Evolutionary conservation across 2,329 filamentous ascomycete genomes (phyloP).

Genomic region (Aureobasidium sp.): DNA sequence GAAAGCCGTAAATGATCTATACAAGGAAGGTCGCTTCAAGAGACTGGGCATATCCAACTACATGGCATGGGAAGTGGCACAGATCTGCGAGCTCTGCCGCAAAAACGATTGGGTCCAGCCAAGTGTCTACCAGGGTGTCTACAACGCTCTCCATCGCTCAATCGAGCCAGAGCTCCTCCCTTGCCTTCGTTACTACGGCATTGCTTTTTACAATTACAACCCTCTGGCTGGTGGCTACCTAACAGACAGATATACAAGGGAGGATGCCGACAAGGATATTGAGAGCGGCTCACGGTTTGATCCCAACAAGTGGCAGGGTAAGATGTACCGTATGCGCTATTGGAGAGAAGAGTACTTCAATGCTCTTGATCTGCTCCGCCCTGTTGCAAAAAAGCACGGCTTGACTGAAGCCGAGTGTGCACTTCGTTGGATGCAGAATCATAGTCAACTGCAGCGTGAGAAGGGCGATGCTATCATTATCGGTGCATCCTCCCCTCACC

Average conservation of each 20-base stretch:
- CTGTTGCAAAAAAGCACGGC: conserved; percentile 33
- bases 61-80: conserved; percentile 40
- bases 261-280: conserved; percentile 30
- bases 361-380: conserved; percentile 36
- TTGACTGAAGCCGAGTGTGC: conserved; percentile 39
- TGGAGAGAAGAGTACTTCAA: conserved; percentile 39
- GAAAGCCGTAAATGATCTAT: conserved; percentile 40
- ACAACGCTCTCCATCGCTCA: conserved; percentile 33
- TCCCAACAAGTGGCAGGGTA: conserved; percentile 35
- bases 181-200: conserved; percentile 37
- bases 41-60: conserved; percentile 43
- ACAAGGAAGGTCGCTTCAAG: conserved; percentile 41
- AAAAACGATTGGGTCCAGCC: conserved; percentile 38
- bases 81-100: conserved; percentile 41
- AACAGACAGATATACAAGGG: conserved; percentile 35
- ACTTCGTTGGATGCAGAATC: conserved; percentile 41
- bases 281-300: conserved; percentile 35
- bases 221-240: conserved; percentile 43
- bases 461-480: conserved; percentile 35
- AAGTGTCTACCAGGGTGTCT: conserved; percentile 42
- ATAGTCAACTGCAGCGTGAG: conserved; percentile 32
- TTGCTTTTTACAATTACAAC: conserved; percentile 37
- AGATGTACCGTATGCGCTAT: conserved; percentile 33
- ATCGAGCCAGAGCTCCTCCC: conserved; percentile 39
- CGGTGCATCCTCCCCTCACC: conserved; percentile 31